These are phyloP conservation scores for Carex scoparia DNA, from an alignment of 176 grass and related monocot genomes.

Conservation along the genomic window DNA sequence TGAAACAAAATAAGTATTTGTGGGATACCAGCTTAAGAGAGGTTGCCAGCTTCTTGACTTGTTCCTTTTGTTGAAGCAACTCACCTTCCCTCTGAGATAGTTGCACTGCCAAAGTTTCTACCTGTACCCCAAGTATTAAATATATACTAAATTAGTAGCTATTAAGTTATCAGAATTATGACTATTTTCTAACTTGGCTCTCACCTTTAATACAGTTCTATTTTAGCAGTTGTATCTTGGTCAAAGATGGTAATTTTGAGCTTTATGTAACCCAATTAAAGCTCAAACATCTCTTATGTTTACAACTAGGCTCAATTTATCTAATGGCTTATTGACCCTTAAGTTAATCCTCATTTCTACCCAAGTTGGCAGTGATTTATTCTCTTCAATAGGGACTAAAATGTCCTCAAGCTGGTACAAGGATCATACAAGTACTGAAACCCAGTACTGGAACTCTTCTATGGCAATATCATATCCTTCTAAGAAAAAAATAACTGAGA, in stretches of 20 bases:
- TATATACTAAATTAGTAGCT: not conserved
- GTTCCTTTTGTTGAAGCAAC: constrained; percentile 75
- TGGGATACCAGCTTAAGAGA: constrained; percentile 65
- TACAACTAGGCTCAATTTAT: not conserved
- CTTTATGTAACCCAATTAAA: not conserved
- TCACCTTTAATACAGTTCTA: not conserved
- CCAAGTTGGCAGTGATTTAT: not conserved
- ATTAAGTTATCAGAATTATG: not conserved
- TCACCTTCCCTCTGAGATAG: constrained; percentile 80
- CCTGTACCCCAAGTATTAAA: constrained; percentile 32
- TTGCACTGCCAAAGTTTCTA: constrained; percentile 71
- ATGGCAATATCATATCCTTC: not conserved
- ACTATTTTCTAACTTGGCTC: not conserved
- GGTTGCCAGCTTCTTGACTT: constrained; percentile 75
- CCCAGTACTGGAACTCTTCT: not conserved
- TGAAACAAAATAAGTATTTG: not conserved
- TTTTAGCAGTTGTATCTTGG: not conserved
- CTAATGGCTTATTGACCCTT: not conserved
- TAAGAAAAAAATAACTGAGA: constrained; percentile 26
- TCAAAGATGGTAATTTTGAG: not conserved
- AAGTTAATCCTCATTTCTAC: not conserved
- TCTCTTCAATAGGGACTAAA: not conserved
- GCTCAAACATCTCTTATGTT: not conserved
- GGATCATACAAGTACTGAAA: not conserved
- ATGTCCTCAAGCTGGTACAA: not conserved